These are phyloP conservation scores for Clavispora carvajalis DNA, from an alignment of 805 yeast species.

Conservation along the genomic window DNA sequence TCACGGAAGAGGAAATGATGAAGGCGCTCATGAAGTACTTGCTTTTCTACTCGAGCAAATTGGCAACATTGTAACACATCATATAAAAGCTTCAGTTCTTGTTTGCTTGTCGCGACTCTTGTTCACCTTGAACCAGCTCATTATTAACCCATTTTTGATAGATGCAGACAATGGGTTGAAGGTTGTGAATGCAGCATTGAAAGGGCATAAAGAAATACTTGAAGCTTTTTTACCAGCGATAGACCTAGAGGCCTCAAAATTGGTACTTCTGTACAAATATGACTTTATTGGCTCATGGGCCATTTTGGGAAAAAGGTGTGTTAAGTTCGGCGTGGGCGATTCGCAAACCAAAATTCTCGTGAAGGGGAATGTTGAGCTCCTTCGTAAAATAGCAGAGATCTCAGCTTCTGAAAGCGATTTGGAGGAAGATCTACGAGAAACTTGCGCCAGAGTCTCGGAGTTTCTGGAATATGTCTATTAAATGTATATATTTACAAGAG, in stretches of 20 bases:
- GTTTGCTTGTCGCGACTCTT: conserved; percentile 25
- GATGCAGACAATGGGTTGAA: conserved; percentile 18
- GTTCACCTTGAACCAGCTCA: conserved; percentile 25
- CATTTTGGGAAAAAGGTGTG: conserved; percentile 13
- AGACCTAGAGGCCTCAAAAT: conserved; percentile 14
- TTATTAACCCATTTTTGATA: conserved; percentile 23
- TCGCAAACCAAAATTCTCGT: not conserved
- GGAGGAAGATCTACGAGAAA: conserved; percentile 3
- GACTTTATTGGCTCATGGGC: conserved; percentile 37
- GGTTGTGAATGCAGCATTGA: conserved; percentile 15
- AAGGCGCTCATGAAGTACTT: conserved; percentile 9
- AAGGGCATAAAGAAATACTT: conserved; percentile 20
- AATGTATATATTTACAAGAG: conserved; percentile 3
- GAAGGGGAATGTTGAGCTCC: conserved; percentile 1
- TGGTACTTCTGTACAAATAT: conserved; percentile 23
- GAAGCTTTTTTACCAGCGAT: conserved; percentile 7
- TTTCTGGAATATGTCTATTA: conserved; percentile 1
- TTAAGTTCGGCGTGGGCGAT: conserved; percentile 9
- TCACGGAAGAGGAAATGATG: conserved; percentile 11
- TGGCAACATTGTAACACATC: conserved; percentile 1
- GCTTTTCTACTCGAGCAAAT: conserved; percentile 17
- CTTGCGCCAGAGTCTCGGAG: conserved; percentile 6
- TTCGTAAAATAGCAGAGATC: conserved; percentile 1
- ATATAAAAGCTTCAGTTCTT: conserved; percentile 14
- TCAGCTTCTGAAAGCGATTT: not conserved